Conservation (phyloP, 2,329 filamentous ascomycete genomes). For the Fusarium sp. region DNA sequence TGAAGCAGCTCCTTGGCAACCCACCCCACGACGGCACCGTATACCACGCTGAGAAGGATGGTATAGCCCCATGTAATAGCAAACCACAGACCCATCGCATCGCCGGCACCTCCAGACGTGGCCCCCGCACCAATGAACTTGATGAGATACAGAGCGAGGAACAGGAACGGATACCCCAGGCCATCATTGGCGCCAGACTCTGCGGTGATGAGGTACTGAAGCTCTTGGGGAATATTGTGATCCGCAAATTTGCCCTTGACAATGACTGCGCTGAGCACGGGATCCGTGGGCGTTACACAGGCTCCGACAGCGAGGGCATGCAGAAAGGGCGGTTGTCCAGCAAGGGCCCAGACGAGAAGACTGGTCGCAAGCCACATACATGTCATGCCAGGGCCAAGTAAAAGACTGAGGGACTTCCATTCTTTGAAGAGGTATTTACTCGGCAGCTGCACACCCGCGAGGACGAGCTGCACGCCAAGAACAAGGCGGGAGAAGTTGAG, state of each 20-base stretch:
- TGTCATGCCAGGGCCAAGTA: slow-evolving; percentile 88
- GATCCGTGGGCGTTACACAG: slow-evolving; percentile 94
- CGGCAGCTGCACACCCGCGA: slow-evolving; percentile 90
- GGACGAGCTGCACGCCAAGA: slow-evolving; percentile 89
- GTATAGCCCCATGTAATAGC: slow-evolving; percentile 88
- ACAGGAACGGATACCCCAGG: slow-evolving; percentile 89
- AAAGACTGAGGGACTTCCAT: slow-evolving; percentile 81
- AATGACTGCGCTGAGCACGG: slow-evolving; percentile 88
- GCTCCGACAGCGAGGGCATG: slow-evolving; percentile 86
- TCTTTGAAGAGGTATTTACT: slow-evolving; percentile 84
- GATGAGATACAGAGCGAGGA: slow-evolving; percentile 86
- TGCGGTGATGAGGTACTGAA: slow-evolving; percentile 85
- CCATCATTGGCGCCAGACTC: slow-evolving; percentile 94
- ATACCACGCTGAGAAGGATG: slow-evolving; percentile 82
- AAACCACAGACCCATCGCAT: slow-evolving; percentile 86
- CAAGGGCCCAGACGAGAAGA: slow-evolving; percentile 81
- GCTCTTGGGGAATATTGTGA: slow-evolving; percentile 84
- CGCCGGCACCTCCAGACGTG: slow-evolving; percentile 70
- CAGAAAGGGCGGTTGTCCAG: slow-evolving; percentile 79
- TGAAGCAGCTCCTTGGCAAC: slow-evolving; percentile 85
- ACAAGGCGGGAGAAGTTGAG: slow-evolving; percentile 90
- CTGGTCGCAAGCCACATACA: slow-evolving; percentile 90
- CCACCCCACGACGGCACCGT: slow-evolving; percentile 85
- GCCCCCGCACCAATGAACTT: slow-evolving; percentile 74
- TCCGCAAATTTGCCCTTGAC: slow-evolving; percentile 96